Evolutionary conservation across 192 early-diverging fungal species (phyloP).

Genomic region (Coemansia sp.): DNA sequence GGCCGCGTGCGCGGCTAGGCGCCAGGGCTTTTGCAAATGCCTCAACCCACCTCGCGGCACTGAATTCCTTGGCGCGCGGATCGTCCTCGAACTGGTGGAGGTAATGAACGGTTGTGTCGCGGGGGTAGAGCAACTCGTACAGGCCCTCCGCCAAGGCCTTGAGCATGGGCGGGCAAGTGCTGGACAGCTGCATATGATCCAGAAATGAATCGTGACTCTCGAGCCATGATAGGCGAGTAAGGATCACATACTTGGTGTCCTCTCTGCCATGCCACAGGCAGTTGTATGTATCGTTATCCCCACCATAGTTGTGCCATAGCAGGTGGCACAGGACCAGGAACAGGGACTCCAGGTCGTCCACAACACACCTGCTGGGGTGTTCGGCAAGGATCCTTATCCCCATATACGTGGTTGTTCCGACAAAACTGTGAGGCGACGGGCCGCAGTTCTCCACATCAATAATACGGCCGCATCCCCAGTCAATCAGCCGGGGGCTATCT

Average conservation of each 20-base stretch:
- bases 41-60: no score
- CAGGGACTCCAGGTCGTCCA: not conserved
- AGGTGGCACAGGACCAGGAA: not conserved
- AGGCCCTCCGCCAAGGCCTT: not conserved
- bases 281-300: not conserved
- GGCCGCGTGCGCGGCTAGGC: no score
- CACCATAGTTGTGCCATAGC: not conserved
- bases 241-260: not conserved
- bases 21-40: no score
- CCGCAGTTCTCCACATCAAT: not conserved
- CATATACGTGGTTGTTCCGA: slow-evolving; percentile 3
- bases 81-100: no score
- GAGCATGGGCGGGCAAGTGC: not conserved
- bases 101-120: no score
- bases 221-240: not conserved
- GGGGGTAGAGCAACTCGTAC: slow-evolving; percentile 1
- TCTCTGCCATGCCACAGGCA: not conserved
- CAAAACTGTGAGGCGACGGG: not conserved
- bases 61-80: no score
- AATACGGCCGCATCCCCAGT: slow-evolving; percentile 1
- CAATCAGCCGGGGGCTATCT: not conserved
- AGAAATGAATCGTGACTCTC: not conserved
- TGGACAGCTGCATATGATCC: not conserved
- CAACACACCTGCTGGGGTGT: not conserved
- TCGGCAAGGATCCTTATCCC: not conserved